These are phyloP conservation scores for Phytophthora pisi DNA, from an alignment of 352 stramenopile species.

Conservation along the genomic window DNA sequence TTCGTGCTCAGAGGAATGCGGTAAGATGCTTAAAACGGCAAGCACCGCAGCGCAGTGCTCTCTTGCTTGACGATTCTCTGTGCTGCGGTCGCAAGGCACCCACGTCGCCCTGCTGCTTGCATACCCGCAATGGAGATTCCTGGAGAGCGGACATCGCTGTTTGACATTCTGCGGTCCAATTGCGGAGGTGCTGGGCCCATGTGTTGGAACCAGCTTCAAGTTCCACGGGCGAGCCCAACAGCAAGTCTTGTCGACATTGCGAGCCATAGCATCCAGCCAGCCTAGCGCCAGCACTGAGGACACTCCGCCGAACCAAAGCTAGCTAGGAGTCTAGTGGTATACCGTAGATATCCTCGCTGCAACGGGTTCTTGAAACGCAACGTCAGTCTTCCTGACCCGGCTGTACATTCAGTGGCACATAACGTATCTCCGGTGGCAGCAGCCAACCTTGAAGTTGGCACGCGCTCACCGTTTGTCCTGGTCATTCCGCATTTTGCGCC, in stretches of 20 bases:
- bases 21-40: too few relatives aligned
- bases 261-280: not conserved
- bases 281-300: not conserved
- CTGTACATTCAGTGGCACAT: not conserved
- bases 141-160: not conserved
- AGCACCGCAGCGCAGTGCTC: not conserved
- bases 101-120: not conserved
- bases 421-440: constrained; percentile 11
- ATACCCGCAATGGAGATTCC: not conserved
- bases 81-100: not conserved
- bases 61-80: not conserved
- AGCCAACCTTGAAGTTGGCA: constrained; percentile 35
- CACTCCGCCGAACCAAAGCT: not conserved
- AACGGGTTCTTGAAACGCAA: constrained; percentile 27
- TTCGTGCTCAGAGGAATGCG: too few relatives aligned
- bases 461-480: not conserved
- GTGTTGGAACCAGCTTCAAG: constrained; percentile 33
- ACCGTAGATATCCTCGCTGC: constrained; percentile 9
- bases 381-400: not conserved
- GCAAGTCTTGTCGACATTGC: constrained; percentile 21
- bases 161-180: not conserved
- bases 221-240: constrained; percentile 17
- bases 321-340: not conserved
- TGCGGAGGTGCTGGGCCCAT: not conserved
- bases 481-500: constrained; percentile 33